A percentile compares a stretch with the other conserved stretches of the same genome.
Conservation (phyloP, 2,329 filamentous ascomycete genomes). For the Ilyonectria robusta region DNA sequence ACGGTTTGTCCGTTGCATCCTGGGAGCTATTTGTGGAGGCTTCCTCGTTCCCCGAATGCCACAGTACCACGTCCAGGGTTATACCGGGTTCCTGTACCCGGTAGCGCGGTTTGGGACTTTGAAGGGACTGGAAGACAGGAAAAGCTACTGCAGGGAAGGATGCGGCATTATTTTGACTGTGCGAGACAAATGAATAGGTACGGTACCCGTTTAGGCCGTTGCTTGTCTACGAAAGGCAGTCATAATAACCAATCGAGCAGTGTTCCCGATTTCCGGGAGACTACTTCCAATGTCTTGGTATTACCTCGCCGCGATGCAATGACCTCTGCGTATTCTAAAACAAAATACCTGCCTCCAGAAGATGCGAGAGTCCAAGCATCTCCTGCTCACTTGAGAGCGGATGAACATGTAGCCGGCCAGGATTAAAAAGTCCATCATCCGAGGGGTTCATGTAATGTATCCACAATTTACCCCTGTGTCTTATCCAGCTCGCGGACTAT, state of each 20-base stretch:
- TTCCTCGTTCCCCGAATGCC: not conserved
- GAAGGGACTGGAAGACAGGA: not conserved
- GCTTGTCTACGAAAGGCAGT: too few relatives aligned
- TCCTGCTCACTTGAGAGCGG: too few relatives aligned
- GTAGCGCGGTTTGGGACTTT: not conserved
- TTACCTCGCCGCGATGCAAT: too few relatives aligned
- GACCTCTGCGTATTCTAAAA: too few relatives aligned
- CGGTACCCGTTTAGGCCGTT: not conserved
- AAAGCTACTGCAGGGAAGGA: not conserved
- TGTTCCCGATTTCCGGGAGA: not conserved
- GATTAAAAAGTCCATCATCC: too few relatives aligned
- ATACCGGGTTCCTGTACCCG: not conserved
- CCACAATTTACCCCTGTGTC: too few relatives aligned
- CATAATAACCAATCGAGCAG: not conserved
- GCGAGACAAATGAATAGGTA: not conserved
- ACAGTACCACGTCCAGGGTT: not conserved
- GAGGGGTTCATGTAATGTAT: not conserved
- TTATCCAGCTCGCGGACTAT: not conserved
- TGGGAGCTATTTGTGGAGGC: not conserved
- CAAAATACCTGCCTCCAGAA: too few relatives aligned
- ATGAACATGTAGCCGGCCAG: too few relatives aligned
- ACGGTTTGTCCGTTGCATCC: not conserved
- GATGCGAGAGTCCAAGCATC: too few relatives aligned
- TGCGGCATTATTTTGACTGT: slow-evolving; percentile 15
- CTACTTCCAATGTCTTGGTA: not conserved